Evolutionary conservation across 2,329 filamentous ascomycete genomes (phyloP), one percentile per base, ranked within the genome.

Genomic region (Fusarium bactridioides): DNA sequence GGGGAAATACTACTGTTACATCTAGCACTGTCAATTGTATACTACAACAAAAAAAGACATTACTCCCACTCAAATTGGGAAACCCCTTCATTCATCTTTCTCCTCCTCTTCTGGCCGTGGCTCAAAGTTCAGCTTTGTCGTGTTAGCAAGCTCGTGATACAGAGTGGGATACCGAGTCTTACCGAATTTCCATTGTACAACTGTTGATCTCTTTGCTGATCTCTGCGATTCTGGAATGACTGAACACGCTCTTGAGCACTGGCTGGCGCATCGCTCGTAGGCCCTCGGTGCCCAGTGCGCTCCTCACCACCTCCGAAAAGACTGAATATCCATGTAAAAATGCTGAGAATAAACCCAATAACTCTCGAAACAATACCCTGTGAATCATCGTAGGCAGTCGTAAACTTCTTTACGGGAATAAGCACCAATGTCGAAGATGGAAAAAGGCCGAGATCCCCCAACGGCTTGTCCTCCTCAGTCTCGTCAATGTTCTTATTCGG

Each of bases 161-260:
- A 21, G 33, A 23, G 19, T 45, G 27, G 38, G 38, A 21, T 41
- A 16, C 29, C 9, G 48, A 18, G n/a, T 83, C 89, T 82, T 85
- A 95, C 93, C 79, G 93, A 93, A 78, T 97, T 98, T 3, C 95
- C 95, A 78, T 98, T 98, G 79, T 98, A 97, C 51, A 97, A 88
- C 78, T 97, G 92, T 48, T 90, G 87, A 70, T 91, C 86, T 61
- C 88, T 82, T 59, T 85, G 84, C 43, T 86, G 84, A 68, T 88
- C 84, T 25, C 86, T 83, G 43, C 86, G 83, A 66, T 91, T 88
- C 71, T 79, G 75, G 69, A 78, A 78, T 57, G 78, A 70, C 48
- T 56, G 78, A 57, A 74, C 76, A 44, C 78, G 77, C 19, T 74
- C 77, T 38, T 76, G 74, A 21, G 76, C 73, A 15, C 68, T 54